phyloP scores from a whole-genome alignment of 495 filamentous ascomycete genomes.

The Hypoxylon lenormandii region DNA sequence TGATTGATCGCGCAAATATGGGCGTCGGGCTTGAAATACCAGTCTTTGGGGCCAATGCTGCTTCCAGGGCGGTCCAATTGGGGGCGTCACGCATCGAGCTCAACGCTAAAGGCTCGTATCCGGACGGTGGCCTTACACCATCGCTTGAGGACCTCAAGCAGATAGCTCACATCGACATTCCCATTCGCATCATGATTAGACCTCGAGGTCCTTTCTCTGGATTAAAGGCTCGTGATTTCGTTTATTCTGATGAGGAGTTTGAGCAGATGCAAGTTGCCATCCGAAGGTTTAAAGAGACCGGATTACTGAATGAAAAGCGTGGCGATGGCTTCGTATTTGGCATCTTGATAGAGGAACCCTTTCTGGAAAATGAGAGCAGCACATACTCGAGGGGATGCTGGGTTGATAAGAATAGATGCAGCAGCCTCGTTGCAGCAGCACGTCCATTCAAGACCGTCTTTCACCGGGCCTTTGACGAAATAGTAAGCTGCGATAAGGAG shows the following conservation, averaged over 20 bases:
- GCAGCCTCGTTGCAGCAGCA: constrained; percentile 44
- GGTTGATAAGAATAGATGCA: constrained; percentile 47
- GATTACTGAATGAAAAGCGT: constrained; percentile 38
- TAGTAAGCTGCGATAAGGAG: constrained; percentile 40
- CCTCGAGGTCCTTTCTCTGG: constrained; percentile 51
- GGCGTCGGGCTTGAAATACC: constrained; percentile 56
- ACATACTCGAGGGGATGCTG: constrained; percentile 26
- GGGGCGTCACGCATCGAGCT: constrained; percentile 58
- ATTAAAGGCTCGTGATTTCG: constrained; percentile 49
- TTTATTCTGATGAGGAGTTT: constrained; percentile 55
- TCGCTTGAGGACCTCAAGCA: constrained; percentile 35
- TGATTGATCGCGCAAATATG: constrained; percentile 2
- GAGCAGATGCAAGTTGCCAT: constrained; percentile 50
- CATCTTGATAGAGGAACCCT: constrained; percentile 42
- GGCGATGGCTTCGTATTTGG: constrained; percentile 65
- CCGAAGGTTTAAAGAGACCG: constrained; percentile 39
- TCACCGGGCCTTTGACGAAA: constrained; percentile 60
- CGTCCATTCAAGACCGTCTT: constrained; percentile 50
- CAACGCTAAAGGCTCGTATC: constrained; percentile 57
- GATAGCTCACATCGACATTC: constrained; percentile 20
- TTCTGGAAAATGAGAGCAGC: not conserved
- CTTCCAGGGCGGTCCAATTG: constrained; percentile 34
- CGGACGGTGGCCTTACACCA: constrained; percentile 56
- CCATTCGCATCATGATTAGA: constrained; percentile 62
- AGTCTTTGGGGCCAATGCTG: constrained; percentile 53